phyloP scores from a whole-genome alignment of 495 filamentous ascomycete species.

The Hyaloscypha bicolor region DNA sequence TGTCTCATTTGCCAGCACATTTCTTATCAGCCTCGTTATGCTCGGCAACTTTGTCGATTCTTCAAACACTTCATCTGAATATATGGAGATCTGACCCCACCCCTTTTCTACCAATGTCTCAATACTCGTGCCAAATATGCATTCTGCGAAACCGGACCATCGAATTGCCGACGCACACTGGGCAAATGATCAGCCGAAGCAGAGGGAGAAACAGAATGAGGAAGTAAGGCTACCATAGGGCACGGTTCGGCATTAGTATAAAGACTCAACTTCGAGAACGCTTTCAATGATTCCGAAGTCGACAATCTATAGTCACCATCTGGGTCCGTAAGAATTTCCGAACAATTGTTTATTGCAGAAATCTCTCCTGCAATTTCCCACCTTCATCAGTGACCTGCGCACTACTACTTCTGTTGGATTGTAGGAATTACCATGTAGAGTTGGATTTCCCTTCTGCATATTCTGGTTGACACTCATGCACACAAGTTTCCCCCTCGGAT shows the following conservation, averaged over 20 bases:
- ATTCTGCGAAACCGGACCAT: slow-evolving; percentile 56
- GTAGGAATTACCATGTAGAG: slow-evolving; percentile 45
- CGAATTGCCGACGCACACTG: slow-evolving; percentile 58
- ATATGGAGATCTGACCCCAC: slow-evolving; percentile 53
- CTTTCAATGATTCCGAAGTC: slow-evolving; percentile 40
- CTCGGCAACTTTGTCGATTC: slow-evolving; percentile 42
- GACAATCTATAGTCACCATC: slow-evolving; percentile 45
- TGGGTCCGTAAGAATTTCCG: slow-evolving; percentile 47
- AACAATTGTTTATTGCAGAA: slow-evolving; percentile 55
- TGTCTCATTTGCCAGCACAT: slow-evolving; percentile 52
- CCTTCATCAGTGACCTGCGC: not conserved
- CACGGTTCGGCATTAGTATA: slow-evolving; percentile 62
- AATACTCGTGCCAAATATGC: slow-evolving; percentile 55
- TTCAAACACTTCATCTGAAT: slow-evolving; percentile 47
- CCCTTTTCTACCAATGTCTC: slow-evolving; percentile 44
- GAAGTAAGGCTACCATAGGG: slow-evolving; percentile 44
- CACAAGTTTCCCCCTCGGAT: slow-evolving; percentile 44
- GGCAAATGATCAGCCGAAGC: not conserved
- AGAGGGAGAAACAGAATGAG: not conserved
- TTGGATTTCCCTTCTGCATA: slow-evolving; percentile 46
- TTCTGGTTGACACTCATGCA: slow-evolving; percentile 49
- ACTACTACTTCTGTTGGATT: not conserved
- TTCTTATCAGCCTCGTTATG: slow-evolving; percentile 40
- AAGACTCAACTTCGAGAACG: slow-evolving; percentile 48
- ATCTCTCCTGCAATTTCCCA: slow-evolving; percentile 46